These are phyloP conservation scores for Fusarium paranaense DNA, from an alignment of 2,329 filamentous ascomycete genomes.

Conservation along the genomic window DNA sequence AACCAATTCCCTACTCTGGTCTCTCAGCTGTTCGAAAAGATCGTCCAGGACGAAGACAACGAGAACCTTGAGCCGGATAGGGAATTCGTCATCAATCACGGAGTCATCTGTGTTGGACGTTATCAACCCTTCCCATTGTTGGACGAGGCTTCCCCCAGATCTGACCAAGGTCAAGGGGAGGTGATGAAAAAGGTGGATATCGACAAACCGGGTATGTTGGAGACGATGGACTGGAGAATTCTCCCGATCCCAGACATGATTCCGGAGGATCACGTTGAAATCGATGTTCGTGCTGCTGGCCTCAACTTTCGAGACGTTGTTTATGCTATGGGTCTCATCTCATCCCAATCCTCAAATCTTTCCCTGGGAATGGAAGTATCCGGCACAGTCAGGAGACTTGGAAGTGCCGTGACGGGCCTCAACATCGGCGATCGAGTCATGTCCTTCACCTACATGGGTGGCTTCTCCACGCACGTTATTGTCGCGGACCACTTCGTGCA, in stretches of 20 bases:
- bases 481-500: slow-evolving; percentile 8
- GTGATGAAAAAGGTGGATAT: not conserved
- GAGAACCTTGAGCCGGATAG: slow-evolving; percentile 9
- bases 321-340: slow-evolving; percentile 9
- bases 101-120: not conserved
- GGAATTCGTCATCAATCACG: slow-evolving; percentile 4
- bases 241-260: not conserved
- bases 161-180: not conserved
- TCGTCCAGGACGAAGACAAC: not conserved
- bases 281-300: slow-evolving; percentile 1
- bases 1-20: not conserved
- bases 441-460: slow-evolving; percentile 1
- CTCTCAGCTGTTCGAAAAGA: not conserved
- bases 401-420: not conserved
- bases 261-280: not conserved
- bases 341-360: not conserved
- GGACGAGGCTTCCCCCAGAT: not conserved
- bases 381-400: slow-evolving; percentile 1
- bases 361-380: not conserved
- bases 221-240: slow-evolving; percentile 1
- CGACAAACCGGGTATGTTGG: slow-evolving; percentile 2
- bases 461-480: slow-evolving; percentile 15
- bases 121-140: not conserved
- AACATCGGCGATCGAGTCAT: slow-evolving; percentile 41
- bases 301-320: slow-evolving; percentile 22